Evolutionary conservation across 2,329 filamentous ascomycete species (phyloP).

Genomic region (Paramyrothecium sp.): DNA sequence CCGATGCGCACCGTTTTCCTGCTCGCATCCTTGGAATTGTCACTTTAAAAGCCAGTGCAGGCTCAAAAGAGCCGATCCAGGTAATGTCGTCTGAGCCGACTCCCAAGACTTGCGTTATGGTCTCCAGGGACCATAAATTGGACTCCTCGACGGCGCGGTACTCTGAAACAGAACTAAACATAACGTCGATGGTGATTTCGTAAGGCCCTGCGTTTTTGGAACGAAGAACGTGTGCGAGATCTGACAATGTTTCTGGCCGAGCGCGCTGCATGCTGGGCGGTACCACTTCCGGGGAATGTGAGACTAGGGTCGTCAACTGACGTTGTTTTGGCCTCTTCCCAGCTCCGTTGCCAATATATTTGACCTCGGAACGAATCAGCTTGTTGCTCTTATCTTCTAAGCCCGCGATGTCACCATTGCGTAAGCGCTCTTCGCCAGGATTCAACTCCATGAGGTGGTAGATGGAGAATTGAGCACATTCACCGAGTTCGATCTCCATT

Average conservation of each 20-base stretch:
- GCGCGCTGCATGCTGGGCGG: not conserved
- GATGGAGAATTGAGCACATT: conserved; percentile 41
- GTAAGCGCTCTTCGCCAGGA: conserved; percentile 17
- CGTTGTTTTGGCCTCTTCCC: not conserved
- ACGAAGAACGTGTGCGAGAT: conserved; percentile 40
- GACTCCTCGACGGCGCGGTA: conserved; percentile 23
- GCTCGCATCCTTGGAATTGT: conserved; percentile 28
- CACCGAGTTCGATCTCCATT: conserved; percentile 27
- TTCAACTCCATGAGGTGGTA: conserved; percentile 48
- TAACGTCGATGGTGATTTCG: conserved; percentile 51
- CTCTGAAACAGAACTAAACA: conserved; percentile 35
- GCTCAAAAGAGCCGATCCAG: conserved; percentile 41
- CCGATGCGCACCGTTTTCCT: not conserved
- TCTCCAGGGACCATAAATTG: conserved; percentile 5
- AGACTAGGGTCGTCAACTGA: not conserved
- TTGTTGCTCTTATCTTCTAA: not conserved
- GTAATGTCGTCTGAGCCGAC: conserved; percentile 25
- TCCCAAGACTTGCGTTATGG: conserved; percentile 17
- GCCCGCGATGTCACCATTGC: not conserved
- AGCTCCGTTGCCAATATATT: conserved; percentile 5
- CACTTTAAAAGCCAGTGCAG: conserved; percentile 44
- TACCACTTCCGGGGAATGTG: not conserved
- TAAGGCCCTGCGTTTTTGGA: conserved; percentile 45
- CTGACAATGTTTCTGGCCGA: conserved; percentile 14
- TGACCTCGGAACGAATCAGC: conserved; percentile 1